These are phyloP conservation scores for Pezicula rhizophila DNA, from an alignment of 2,329 filamentous ascomycete genomes.

Conservation along the genomic window DNA sequence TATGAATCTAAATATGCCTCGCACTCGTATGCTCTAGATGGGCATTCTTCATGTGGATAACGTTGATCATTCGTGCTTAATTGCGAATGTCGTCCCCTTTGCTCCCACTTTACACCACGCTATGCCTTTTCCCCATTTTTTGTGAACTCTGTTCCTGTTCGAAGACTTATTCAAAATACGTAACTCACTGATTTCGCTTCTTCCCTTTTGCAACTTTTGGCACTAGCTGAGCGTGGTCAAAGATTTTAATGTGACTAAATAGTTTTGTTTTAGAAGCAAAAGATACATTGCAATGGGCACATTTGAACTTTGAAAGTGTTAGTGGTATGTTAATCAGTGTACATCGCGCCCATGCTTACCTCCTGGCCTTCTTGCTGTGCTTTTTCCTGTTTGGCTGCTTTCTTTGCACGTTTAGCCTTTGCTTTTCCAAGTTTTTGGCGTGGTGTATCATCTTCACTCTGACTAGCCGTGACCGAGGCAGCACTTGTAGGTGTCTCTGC, in stretches of 20 bases:
- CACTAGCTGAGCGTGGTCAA: constrained; percentile 46
- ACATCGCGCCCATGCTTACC: constrained; percentile 9
- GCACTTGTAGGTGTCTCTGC: constrained; percentile 12
- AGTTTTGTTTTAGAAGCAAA: constrained; percentile 58
- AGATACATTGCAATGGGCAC: constrained; percentile 46
- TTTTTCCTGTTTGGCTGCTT: constrained; percentile 31
- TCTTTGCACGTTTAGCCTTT: constrained; percentile 46
- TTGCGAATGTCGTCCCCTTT: too few species aligned
- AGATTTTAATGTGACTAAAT: constrained; percentile 55
- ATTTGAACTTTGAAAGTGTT: constrained; percentile 36
- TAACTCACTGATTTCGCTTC: constrained; percentile 11
- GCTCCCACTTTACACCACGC: too few species aligned
- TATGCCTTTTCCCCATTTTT: too few species aligned
- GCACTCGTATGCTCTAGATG: too few species aligned
- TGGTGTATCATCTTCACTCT: constrained; percentile 7
- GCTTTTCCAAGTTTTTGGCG: constrained; percentile 41
- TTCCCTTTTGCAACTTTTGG: constrained; percentile 18
- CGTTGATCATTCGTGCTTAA: too few species aligned
- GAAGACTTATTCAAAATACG: too few species aligned
- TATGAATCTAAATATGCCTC: too few species aligned
- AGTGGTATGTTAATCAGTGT: background rate
- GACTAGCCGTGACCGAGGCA: constrained; percentile 6
- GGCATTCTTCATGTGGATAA: too few species aligned
- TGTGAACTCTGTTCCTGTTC: too few species aligned
- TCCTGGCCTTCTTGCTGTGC: constrained; percentile 11